Evolutionary conservation across 495 filamentous ascomycete species (phyloP), one percentile per base, ranked within the genome.

Genomic region (Penicillium coffeae): DNA sequence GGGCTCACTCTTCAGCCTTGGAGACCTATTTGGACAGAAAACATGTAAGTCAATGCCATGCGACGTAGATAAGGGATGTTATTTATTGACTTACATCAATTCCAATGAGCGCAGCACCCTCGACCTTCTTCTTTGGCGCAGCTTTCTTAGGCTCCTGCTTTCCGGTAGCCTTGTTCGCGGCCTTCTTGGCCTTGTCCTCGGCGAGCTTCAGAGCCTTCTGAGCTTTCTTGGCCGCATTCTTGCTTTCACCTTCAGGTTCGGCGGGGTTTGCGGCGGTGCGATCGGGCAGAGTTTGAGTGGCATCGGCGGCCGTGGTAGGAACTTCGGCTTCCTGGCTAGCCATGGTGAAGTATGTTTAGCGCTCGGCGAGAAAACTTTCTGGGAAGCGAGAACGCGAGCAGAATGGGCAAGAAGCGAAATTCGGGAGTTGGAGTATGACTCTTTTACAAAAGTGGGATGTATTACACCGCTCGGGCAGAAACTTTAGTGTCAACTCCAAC

Each of bases 161-260:
- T 27, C 65, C 64, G 48, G 52, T 54, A 40, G 65, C 63, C 65
- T 85, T 85, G 30, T 80, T 78, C 0, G 75, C 76, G 21, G 70
- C 65, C 71, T 87, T 86, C 51, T 83, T 80, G 14, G 82, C 83
- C 65, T 87, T 87, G 18, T 79, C 79, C 21, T 78, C 79, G 36
- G 82, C 80, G 60, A 81, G 66, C 59, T 85, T 84, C 14, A 81
- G 81, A 58, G 75, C 71, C 71, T 86, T 86, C 36, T 76, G 79
- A 30, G 83, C 82, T 65, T 87, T 88, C 69, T 88, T 88, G 38
- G 79, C 71, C 47, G 85, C 85, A 62, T 79, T 86, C 73, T 88
- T 88, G 38, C 83, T 84, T 54, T 85, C 77, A 48, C 67, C 68
- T 56, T 64, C 57, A 48, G 64, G 63, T 61, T 66, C 66, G 38